These are phyloP conservation scores for Colletotrichum lindemuthianum DNA, from an alignment of 2,329 filamentous ascomycete species.

Conservation along the genomic window DNA sequence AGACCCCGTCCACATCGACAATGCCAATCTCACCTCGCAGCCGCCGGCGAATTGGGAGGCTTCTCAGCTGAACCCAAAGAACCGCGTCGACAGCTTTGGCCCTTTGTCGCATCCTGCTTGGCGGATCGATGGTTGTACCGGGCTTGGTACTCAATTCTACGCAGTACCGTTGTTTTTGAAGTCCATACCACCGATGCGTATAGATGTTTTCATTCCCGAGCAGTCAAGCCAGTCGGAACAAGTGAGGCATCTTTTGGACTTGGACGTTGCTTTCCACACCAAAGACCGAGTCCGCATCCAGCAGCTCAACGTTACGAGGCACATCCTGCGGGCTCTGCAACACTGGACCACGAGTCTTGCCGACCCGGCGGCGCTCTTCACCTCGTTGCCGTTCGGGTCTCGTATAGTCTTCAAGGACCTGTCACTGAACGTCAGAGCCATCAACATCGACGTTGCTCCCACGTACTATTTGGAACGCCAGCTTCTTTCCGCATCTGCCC, in stretches of 20 bases:
- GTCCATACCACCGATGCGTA: slow-evolving; percentile 59
- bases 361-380: slow-evolving; percentile 50
- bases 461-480: slow-evolving; percentile 65
- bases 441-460: slow-evolving; percentile 57
- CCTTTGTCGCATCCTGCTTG: slow-evolving; percentile 57
- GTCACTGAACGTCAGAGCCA: slow-evolving; percentile 56
- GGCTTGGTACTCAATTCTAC: slow-evolving; percentile 67
- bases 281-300: slow-evolving; percentile 60
- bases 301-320: slow-evolving; percentile 60
- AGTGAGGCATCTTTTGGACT: slow-evolving; percentile 58
- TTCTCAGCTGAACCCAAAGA: slow-evolving; percentile 68
- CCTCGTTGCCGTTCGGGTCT: slow-evolving; percentile 65
- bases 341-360: slow-evolving; percentile 54
- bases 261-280: slow-evolving; percentile 65
- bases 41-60: slow-evolving; percentile 50
- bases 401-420: slow-evolving; percentile 65
- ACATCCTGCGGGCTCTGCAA: slow-evolving; percentile 65
- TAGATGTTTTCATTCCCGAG: slow-evolving; percentile 68
- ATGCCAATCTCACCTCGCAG: not conserved
- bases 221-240: slow-evolving; percentile 51
- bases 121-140: slow-evolving; percentile 68
- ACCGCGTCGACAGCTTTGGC: slow-evolving; percentile 67
- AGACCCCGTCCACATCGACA: not conserved
- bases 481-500: slow-evolving; percentile 54
- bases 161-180: slow-evolving; percentile 62